phyloP scores from a whole-genome alignment of 148 eudicot species.

The Camellia lanceoleosa region DNA sequence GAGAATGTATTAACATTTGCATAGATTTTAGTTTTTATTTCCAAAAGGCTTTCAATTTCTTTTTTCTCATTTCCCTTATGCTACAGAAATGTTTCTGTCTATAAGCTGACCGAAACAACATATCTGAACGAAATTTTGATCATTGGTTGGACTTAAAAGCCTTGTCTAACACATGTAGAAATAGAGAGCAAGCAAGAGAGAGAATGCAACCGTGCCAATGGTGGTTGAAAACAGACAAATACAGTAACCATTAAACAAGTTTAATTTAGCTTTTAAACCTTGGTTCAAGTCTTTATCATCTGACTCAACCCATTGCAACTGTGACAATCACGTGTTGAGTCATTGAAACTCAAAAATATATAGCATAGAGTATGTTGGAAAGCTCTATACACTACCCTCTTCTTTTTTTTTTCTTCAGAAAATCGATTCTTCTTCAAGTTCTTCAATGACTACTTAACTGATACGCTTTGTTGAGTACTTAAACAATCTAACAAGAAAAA shows the following conservation, averaged over 20 bases:
- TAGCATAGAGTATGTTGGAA: neutral
- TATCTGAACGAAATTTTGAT: no score
- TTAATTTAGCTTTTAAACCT: conserved; percentile 14
- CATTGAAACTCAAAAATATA: neutral
- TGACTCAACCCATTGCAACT: conserved; percentile 11
- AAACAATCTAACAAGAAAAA: neutral
- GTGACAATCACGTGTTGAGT: conserved; percentile 12
- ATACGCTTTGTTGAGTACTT: neutral
- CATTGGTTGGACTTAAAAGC: no score
- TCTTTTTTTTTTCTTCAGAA: no score
- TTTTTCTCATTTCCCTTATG: no score
- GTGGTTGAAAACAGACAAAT: conserved; percentile 2
- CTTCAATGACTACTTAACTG: neutral
- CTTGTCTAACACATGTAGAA: no score
- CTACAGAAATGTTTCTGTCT: no score
- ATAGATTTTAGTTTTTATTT: no score
- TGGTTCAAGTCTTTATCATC: conserved; percentile 7
- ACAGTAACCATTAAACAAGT: neutral
- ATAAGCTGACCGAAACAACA: no score
- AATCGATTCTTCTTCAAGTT: neutral
- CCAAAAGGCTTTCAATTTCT: no score
- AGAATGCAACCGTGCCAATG: neutral
- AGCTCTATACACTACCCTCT: no score
- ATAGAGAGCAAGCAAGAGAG: no score
- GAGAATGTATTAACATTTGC: no score